Percentiles rank a stretch among this genome's conserved stretches.
Evolutionary conservation across 78 protist genomes (phyloP).

Genomic region (Protostelium mycophagum): DNA sequence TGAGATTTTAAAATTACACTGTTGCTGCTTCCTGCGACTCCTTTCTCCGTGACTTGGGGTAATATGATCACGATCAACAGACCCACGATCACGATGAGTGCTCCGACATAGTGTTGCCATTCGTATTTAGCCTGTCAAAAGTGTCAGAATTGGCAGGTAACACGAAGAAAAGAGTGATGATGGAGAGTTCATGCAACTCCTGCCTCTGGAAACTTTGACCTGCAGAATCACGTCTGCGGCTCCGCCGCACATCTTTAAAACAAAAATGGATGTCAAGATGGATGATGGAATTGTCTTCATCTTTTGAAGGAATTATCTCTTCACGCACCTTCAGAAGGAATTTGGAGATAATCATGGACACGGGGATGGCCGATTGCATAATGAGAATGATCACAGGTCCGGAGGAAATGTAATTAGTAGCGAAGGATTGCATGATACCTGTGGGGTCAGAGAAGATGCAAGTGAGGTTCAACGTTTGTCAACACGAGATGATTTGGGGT

Average conservation of each 20-base stretch:
- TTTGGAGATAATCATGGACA: conserved; percentile 25
- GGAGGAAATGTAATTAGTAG: conserved; percentile 13
- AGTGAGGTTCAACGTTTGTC: too few relatives aligned
- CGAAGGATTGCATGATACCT: conserved; percentile 14
- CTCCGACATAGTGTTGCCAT: conserved; percentile 12
- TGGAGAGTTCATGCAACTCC: too few relatives aligned
- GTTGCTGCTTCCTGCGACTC: not conserved
- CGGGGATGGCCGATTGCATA: conserved; percentile 25
- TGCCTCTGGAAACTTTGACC: too few relatives aligned
- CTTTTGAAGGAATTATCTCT: not conserved
- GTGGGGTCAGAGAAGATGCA: too few relatives aligned
- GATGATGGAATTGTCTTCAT: too few relatives aligned
- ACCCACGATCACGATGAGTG: not conserved
- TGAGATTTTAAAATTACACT: too few relatives aligned
- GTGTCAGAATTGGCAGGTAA: too few relatives aligned
- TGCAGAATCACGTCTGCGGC: too few relatives aligned
- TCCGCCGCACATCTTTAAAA: too few relatives aligned
- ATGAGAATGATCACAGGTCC: conserved; percentile 11
- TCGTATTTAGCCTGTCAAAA: not conserved
- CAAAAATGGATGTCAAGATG: too few relatives aligned
- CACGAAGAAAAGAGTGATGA: too few relatives aligned
- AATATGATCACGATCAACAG: conserved; percentile 1
- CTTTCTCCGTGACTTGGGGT: not conserved
- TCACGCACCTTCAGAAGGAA: conserved; percentile 13
- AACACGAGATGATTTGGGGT: too few relatives aligned